Base-by-base conservation (phyloP, 2,329 filamentous ascomycete genomes). In the Colletotrichum magnum region DNA sequence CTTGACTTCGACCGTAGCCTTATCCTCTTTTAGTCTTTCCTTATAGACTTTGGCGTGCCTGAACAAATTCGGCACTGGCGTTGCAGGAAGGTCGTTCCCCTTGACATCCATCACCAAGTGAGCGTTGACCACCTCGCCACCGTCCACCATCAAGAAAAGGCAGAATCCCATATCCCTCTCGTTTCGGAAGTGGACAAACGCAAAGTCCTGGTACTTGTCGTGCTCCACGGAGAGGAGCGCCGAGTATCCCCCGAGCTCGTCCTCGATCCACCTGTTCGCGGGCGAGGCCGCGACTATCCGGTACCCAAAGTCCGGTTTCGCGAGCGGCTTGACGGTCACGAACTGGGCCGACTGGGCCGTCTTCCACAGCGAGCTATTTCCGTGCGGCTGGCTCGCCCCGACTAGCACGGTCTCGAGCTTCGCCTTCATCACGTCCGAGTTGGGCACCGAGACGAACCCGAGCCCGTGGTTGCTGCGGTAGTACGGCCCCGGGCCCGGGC, bases 401-500 rank as follows among this genome's bases (percentile, higher is more conserved):
- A 52, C n/a, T 1, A 52, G 24, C 6, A 52, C n/a, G 10, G 21
- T 52, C 48, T 52, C 24, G 21, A 28, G 48, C 7, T 6, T 26
- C 7, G 48, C 48, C 10, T 12, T 9, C 21, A 12, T 28, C 6
- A 28, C 21, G 0, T 15, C 13, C 26, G 21, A 6, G 48, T 26
- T 15, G 24, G 48, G 48, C 12, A 52, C 21, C 1, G 18, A 26
- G 48, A 52, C 48, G 21, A 52, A 52, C 5, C 48, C 48, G 10
- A 52, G 24, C 6, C 48, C 24, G 48, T 52, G 48, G 24, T 52
- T 52, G 48, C 48, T n/a, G 15, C 24, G 48, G 15, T 52, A 52
- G 7, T 52, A 52, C 21, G 18, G 48, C 21, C 10, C 10, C 9
- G 21, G 10, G 28, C 48, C 16, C 9, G 45, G n/a, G 9, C 6